Evolutionary conservation across 192 early-diverging fungal species (phyloP), one percentile per base, ranked within the genome.

Genomic region (Linnemannia zychae): DNA sequence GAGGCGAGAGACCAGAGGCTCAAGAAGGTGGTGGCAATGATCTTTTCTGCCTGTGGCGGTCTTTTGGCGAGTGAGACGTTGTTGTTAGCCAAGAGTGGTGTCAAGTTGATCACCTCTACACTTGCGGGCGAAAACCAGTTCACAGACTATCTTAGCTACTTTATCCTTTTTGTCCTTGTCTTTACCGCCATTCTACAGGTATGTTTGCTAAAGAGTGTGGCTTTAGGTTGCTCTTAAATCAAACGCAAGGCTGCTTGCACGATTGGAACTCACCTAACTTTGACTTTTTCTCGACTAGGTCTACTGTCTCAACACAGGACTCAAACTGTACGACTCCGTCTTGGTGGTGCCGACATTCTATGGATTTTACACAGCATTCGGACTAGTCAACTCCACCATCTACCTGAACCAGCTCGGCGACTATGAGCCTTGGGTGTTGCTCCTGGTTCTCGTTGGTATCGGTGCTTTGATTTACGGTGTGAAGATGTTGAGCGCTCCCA

Each of bases 261-360:
- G 28, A 71, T 24, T 17, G 34, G 38, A 37, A 38, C 36, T 77
- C 17, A 31, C 40, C 22, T 60, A 36, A 34, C 2, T 15, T 22
- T 18, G 67, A 4, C 24, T 66, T 67, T 60, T 34, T 34, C 22
- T 11, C 47, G 11, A 69, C 6, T 86, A 92, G 91, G 89, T 92
- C 36, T 92, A 91, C 57, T 92, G 92, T 67, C 50, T 92, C 44
- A 92, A 92, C 71, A 88, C 89, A 11, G 90, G 88, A 28, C 80
- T 92, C 4, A 92, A 91, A 67, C 47, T 91, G 13, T 90, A 92
- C 70, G 87, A 88, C 47, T 91, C 92, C 15, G 90, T 92, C 0
- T 79, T 92, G 63, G 92, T 92, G 9, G 92, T 92, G 0, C 92
- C 92, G 22, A 87, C 88, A 16, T 92, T 92, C 73, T 92, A 90